These are phyloP conservation scores for Eucalyptus camaldulensis DNA, from an alignment of 345 rosid genomes.

Conservation along the genomic window DNA sequence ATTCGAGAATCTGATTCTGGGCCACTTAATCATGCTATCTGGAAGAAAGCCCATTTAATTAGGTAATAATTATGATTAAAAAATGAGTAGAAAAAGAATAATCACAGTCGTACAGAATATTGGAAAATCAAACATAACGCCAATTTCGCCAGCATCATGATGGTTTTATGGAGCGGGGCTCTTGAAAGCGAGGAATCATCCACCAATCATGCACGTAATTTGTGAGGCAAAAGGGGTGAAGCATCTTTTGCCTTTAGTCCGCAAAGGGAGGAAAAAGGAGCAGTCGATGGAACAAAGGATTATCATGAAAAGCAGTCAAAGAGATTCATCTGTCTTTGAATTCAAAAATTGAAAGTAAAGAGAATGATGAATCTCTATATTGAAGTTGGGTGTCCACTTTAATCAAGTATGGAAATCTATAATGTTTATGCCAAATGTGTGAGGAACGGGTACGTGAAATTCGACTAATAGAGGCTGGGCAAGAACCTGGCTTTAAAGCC, in stretches of 20 bases:
- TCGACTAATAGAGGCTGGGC: not conserved
- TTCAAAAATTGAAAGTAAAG: not conserved
- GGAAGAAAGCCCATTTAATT: not conserved
- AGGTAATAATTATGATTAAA: not conserved
- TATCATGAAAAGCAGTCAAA: not conserved
- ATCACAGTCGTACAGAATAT: not conserved
- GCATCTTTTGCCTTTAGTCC: not conserved
- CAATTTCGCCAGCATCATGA: not conserved
- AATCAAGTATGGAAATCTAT: not conserved
- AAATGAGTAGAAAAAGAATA: not conserved
- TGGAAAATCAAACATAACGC: not conserved
- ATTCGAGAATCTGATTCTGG: not conserved
- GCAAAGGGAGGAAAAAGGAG: not conserved
- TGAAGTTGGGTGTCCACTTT: not conserved
- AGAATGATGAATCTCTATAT: not conserved
- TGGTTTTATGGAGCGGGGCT: not conserved
- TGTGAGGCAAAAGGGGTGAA: not conserved
- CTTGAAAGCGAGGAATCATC: not conserved
- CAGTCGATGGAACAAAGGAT: not conserved
- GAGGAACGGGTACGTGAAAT: not conserved
- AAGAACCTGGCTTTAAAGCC: too few species aligned
- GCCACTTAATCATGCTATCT: not conserved
- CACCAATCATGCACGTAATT: not conserved
- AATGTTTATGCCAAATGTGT: not conserved
- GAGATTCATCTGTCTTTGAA: not conserved